Evolutionary conservation across 2,329 filamentous ascomycete genomes (phyloP), one percentile per base, ranked within the genome.

Genomic region (Fusarium coicis): DNA sequence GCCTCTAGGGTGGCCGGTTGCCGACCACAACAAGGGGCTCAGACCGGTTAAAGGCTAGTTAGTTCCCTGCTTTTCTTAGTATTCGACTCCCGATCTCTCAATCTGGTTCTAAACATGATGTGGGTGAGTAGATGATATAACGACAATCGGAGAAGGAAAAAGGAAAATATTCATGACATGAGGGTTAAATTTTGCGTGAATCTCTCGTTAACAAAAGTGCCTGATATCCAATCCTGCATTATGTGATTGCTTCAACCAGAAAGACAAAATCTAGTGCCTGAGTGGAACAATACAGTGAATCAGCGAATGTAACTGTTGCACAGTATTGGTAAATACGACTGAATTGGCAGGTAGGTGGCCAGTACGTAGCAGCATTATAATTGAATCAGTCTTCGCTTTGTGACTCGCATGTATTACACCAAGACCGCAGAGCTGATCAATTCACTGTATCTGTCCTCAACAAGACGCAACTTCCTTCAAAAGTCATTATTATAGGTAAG

Each of bases 31-130:
- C 55, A 71, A 74, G 63, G 67, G 60, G 65, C 39, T 72, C 55
- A 67, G 43, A 42, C 63, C 58, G 63, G 71, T 55, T 74, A 74
- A 74, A 72, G 63, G 18, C 54, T 52, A 74, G 28, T 54, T 52
- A 74, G 28, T 54, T 53, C 59, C 72, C 47, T 74, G 71, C 47
- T 61, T 58, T 40, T 56, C 32, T 54, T 60, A 43, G 61, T 40
- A 56, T 57, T 70, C 23, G 28, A 68, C 36, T 70, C 37, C 43
- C 42, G 46, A 54, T 53, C 42, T 36, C 42, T 60, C 23, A 52
- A 53, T 36, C 55, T 64, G 63, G 61, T 53, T 62, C 47, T 73
- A 60, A 66, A 55, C 58, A 53, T 42, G 44, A 49, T 30, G 28
- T 60, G 56, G 53, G 37, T 54, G 32, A 47, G 54, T 40, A 36